Base-by-base conservation (phyloP, 1,284 basidiomycete genomes). In the Apiotrichum laibachii region DNA sequence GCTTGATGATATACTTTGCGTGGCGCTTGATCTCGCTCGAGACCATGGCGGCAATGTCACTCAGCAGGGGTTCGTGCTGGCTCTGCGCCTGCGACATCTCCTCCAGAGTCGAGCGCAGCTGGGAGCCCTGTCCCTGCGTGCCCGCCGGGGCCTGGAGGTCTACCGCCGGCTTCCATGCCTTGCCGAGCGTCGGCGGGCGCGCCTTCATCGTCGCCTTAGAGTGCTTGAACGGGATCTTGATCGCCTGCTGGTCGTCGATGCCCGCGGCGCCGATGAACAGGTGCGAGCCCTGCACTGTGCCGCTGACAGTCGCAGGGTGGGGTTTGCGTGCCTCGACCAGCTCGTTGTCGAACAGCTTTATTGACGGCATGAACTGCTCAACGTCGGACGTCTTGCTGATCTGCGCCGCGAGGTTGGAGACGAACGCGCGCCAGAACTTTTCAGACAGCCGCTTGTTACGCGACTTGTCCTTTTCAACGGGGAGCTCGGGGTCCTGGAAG, bases 141-240 rank as follows among this genome's bases (percentile, higher is more conserved):
- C 49, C 35, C 9, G 37, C 44, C 42, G 49, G 40, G 21, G 49
- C 61, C 57, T 74, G 72, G 31, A 73, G 60, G 35, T 75, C 69
- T 63, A 72, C 70, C 0, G 71, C 73, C 0, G 73, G 68, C 63
- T 83, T 78, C 52, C 83, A 84, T 69, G 90, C 90, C 71, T 89
- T 90, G 76, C 90, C 91, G 84, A 88, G 87, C n/a, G 85, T 78
- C 59, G 89, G 88, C 0, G 91, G 87, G 19, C 85, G 81, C 2
- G 84, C 84, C 35, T 86, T 72, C 33, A 88, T 85, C 0, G 92
- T 94, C 61, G 87, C 89, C 78, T 98, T 98, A 69, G 86, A 88
- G 42, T 87, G 83, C 69, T 87, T 87, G 68, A 97, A 82, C 1
- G 81, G 78, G 57, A 98, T 84, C 68, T 86, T 85, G 50, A 96